phyloP scores from a whole-genome alignment of 2,329 filamentous ascomycete species.

The Colletotrichum truncatum region DNA sequence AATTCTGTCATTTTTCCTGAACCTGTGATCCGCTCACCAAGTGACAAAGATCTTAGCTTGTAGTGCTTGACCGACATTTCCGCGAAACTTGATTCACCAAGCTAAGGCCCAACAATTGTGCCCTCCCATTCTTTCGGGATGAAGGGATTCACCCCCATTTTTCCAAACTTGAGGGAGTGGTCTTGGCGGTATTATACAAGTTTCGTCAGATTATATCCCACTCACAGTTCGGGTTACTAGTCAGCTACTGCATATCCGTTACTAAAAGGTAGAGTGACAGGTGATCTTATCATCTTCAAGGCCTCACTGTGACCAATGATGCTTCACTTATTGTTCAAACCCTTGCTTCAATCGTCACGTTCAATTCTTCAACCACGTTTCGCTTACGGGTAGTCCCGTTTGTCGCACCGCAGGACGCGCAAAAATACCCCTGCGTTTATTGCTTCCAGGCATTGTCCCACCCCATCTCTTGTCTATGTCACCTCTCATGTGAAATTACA shows the following conservation, averaged over 20 bases:
- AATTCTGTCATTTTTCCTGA: neutral
- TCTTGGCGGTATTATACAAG: neutral
- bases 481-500: too few species aligned
- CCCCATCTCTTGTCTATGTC: neutral
- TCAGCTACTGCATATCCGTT: neutral
- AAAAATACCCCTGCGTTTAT: neutral
- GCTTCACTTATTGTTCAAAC: neutral
- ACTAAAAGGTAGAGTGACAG: too few species aligned
- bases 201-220: too few species aligned
- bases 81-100: neutral
- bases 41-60: neutral
- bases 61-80: conserved; percentile 4
- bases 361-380: neutral
- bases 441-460: too few species aligned
- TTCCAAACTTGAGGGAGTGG: neutral
- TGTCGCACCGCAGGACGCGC: neutral
- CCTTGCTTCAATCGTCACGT: neutral
- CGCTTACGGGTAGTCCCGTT: neutral
- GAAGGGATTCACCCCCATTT: too few species aligned
- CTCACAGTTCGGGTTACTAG: too few species aligned
- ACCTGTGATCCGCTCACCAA: neutral
- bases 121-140: too few species aligned
- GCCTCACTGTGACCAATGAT: neutral
- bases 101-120: neutral
- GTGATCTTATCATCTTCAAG: neutral